Evolutionary conservation across 305 asterid genomes (phyloP).

Genomic region (Fraxinus sp.): DNA sequence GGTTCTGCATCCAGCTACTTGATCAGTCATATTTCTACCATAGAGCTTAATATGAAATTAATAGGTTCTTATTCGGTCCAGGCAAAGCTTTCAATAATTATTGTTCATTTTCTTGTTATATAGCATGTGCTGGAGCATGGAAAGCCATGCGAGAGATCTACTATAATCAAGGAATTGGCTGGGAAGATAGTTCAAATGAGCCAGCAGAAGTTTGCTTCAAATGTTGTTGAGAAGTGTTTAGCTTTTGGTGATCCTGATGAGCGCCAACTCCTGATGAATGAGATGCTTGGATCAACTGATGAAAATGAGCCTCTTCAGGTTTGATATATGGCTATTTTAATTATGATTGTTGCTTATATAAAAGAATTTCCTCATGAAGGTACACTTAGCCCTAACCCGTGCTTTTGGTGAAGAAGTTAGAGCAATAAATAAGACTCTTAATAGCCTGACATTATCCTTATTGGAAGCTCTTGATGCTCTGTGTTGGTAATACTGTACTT

Average conservation of each 20-base stretch:
- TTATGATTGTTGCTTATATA: neutral
- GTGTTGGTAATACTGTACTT: neutral
- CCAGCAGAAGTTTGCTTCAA: slow-evolving; percentile 67
- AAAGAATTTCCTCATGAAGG: neutral
- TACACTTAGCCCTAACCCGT: neutral
- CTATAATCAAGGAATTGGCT: slow-evolving; percentile 59
- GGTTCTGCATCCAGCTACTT: neutral
- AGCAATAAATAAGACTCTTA: neutral
- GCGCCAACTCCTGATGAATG: slow-evolving; percentile 55
- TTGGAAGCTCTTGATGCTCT: neutral
- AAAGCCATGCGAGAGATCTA: slow-evolving; percentile 54
- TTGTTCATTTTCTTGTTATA: slow-evolving; percentile 8
- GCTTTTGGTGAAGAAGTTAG: neutral
- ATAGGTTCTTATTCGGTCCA: neutral
- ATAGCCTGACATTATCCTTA: neutral
- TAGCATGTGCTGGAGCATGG: slow-evolving; percentile 72
- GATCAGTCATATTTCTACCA: neutral
- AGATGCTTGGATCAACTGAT: slow-evolving; percentile 72
- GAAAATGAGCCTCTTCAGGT: slow-evolving; percentile 80
- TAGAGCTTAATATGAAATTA: neutral
- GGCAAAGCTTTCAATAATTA: neutral
- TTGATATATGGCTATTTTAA: slow-evolving; percentile 15
- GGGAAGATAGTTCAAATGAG: slow-evolving; percentile 74
- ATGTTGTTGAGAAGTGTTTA: slow-evolving; percentile 66
- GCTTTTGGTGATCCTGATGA: slow-evolving; percentile 51